These are phyloP conservation scores for Isabelozyma pseudorhagii DNA, from an alignment of 805 yeast species.

Conservation along the genomic window DNA sequence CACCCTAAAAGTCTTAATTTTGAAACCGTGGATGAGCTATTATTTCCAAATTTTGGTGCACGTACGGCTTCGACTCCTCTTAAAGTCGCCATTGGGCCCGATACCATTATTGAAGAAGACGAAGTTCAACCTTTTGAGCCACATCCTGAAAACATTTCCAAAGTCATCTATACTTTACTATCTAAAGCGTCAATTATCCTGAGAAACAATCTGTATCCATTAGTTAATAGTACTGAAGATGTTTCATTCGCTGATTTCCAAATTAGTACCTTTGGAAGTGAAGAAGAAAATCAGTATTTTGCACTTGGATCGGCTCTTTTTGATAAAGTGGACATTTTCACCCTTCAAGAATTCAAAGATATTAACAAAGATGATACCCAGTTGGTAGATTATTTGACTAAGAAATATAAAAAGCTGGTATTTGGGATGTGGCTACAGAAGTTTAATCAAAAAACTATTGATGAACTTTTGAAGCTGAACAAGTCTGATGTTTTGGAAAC, in stretches of 20 bases:
- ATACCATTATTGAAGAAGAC: not conserved
- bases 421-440: constrained; percentile 58
- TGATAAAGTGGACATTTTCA: constrained; percentile 15
- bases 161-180: constrained; percentile 15
- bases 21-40: constrained; percentile 43
- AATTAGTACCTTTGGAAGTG: constrained; percentile 4
- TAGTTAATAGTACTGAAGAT: constrained; percentile 5
- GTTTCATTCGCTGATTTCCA: constrained; percentile 18
- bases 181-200: constrained; percentile 15
- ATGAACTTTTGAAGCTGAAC: constrained; percentile 14
- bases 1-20: constrained; percentile 17
- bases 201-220: constrained; percentile 27
- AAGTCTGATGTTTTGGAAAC: constrained; percentile 44
- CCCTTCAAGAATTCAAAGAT: constrained; percentile 5
- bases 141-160: constrained; percentile 7
- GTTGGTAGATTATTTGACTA: constrained; percentile 12
- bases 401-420: constrained; percentile 36
- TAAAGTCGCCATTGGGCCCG: constrained; percentile 7
- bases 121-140: constrained; percentile 4
- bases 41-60: constrained; percentile 46
- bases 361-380: constrained; percentile 9
- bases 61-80: constrained; percentile 18
- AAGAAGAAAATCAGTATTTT: constrained; percentile 40
- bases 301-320: constrained; percentile 62
- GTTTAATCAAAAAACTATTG: constrained; percentile 36